These are phyloP conservation scores for Chaetomium sp. DNA, from an alignment of 2,329 filamentous ascomycete genomes.

Conservation along the genomic window DNA sequence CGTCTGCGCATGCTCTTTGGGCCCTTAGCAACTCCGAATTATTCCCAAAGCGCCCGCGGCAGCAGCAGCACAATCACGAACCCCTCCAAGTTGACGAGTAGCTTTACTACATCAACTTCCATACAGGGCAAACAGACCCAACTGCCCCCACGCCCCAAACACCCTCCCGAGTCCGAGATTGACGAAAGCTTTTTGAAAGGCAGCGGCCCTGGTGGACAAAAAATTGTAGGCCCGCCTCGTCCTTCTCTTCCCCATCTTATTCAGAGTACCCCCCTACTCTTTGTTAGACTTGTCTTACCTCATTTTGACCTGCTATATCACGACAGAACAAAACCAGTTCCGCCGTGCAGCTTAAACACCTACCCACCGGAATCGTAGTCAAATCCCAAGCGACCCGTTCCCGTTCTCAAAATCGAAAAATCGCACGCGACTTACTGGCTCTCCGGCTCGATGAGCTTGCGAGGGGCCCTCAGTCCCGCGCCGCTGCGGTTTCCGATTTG, in stretches of 20 bases:
- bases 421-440: conserved; percentile 71
- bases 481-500: conserved; percentile 55
- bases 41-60: background rate
- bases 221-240: conserved; percentile 56
- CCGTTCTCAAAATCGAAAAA: conserved; percentile 77
- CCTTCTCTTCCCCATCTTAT: background rate
- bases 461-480: conserved; percentile 64
- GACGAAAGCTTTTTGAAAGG: conserved; percentile 84
- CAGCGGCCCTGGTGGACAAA: conserved; percentile 87
- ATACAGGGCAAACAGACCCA: conserved; percentile 27
- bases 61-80: background rate
- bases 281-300: background rate
- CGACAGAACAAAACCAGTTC: conserved; percentile 94
- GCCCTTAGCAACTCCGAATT: background rate
- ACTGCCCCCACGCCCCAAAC: conserved; percentile 67
- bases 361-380: conserved; percentile 84
- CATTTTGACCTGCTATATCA: background rate
- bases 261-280: background rate
- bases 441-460: conserved; percentile 65
- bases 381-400: conserved; percentile 92
- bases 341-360: conserved; percentile 85
- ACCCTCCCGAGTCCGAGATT: conserved; percentile 71
- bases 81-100: background rate
- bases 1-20: background rate
- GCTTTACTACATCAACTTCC: background rate